phyloP scores from a whole-genome alignment of 2,329 filamentous ascomycete genomes.

The Piedraia hortae region DNA sequence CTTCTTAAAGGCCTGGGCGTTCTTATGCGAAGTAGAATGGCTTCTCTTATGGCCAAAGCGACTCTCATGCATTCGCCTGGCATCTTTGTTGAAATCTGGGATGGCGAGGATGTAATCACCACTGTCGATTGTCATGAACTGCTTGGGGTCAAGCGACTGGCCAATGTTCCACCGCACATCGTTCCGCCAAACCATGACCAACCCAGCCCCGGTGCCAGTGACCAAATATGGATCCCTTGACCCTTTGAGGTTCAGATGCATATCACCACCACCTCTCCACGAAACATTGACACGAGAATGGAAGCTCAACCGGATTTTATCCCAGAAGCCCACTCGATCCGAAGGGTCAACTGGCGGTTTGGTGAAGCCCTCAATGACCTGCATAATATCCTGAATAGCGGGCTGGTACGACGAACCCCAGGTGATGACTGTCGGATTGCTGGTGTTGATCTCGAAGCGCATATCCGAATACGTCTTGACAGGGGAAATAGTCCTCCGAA shows the following conservation, averaged over 20 bases:
- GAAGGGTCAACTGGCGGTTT: conserved; percentile 87
- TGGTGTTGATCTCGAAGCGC: conserved; percentile 74
- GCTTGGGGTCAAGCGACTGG: conserved; percentile 59
- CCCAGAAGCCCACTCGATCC: conserved; percentile 90
- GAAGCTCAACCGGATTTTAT: conserved; percentile 84
- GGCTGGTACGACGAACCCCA: conserved; percentile 97
- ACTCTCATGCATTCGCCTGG: conserved; percentile 31
- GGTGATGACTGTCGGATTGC: conserved; percentile 70
- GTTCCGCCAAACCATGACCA: conserved; percentile 96
- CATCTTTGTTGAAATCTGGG: conserved; percentile 76
- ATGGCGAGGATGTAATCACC: conserved; percentile 86
- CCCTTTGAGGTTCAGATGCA: conserved; percentile 71
- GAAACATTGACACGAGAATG: conserved; percentile 71
- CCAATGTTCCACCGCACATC: conserved; percentile 74
- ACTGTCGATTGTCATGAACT: conserved; percentile 87
- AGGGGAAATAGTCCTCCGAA: conserved; percentile 71
- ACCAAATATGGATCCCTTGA: conserved; percentile 80
- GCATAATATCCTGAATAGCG: conserved; percentile 98
- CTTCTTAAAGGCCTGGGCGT: conserved; percentile 79
- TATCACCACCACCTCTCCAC: conserved; percentile 89
- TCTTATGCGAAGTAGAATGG: conserved; percentile 20
- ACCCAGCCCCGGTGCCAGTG: conserved; percentile 75
- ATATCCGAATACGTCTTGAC: conserved; percentile 95
- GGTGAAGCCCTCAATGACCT: conserved; percentile 90
- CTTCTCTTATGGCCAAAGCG: conserved; percentile 30